Evolutionary conservation across 2,329 filamentous ascomycete species (phyloP), one percentile per base, ranked within the genome.

Genomic region (Ophiosphaerella herpotricha): DNA sequence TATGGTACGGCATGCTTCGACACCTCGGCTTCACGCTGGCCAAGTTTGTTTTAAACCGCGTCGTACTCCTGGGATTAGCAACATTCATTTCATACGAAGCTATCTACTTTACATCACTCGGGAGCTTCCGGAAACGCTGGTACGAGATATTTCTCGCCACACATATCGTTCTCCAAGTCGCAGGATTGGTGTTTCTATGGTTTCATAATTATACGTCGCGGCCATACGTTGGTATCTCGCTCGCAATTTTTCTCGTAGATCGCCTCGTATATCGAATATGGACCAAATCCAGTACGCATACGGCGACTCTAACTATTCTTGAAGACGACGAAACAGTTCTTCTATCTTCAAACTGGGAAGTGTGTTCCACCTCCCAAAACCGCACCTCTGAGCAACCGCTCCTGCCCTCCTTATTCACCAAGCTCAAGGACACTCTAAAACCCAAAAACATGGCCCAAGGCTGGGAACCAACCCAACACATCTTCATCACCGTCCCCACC

Each of bases 111-210:
- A 86, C 83, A 0, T 85, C 83, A 2, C 73, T 87, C 5, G 81
- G 78, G 0, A 82, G 78, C 57, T 83, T 88, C 60, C 78, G 85
- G 7, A 76, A 80, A 58, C 73, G 78, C 21, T 85, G 79, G 75
- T 88, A 88, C 62, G 85, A 88, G 69, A 46, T 84, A 1, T 88
- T 88, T 58, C 73, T 88, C 2, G 82, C 75, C 0, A 66, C 77
- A 2, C 85, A 88, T 61, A 75, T 87, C 32, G 44, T 82, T 8
- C 72, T 87, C 9, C 85, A 88, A 63, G 61, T 78, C 5, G 72
- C 75, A 3, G 84, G 79, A 0, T 73, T 87, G 9, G 70, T 72
- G 0, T 80, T 86, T 43, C 67, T 88, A 6, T 88, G 77, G 70
- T 77, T 87, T 44, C 85, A 88, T 59, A 83, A 83, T 63, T 69